A percentile compares a stretch with the other conserved stretches of the same genome.
Conservation (phyloP, 306 rosid genomes). For the Geum urbanum region DNA sequence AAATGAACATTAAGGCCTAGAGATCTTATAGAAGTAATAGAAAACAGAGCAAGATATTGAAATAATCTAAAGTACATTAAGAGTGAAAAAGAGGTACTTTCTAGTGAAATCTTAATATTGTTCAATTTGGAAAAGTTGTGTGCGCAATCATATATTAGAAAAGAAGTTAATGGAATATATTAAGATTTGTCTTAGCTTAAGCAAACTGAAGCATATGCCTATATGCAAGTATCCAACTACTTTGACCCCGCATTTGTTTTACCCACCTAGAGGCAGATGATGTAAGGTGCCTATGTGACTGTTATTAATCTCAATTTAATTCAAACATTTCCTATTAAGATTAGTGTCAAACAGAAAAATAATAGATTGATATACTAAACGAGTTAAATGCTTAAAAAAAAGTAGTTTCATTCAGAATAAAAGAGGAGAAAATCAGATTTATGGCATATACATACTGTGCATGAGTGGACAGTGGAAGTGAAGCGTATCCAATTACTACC, state of each 20-base stretch:
- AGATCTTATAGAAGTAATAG: constrained; percentile 3
- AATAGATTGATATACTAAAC: neutral
- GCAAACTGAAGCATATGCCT: neutral
- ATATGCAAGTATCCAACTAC: constrained; percentile 2
- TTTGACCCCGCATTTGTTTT: neutral
- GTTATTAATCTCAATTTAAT: neutral
- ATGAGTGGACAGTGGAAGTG: constrained; percentile 88
- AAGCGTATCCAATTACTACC: constrained; percentile 85
- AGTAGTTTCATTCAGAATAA: constrained; percentile 13
- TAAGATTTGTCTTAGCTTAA: neutral
- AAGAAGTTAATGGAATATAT: neutral
- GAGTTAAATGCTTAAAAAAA: constrained; percentile 13
- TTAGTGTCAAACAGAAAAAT: neutral
- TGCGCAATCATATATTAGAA: neutral
- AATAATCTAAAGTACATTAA: neutral
- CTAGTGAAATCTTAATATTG: neutral
- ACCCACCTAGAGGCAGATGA: neutral
- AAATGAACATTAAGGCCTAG: constrained; percentile 28
- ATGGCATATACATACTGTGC: constrained; percentile 72
- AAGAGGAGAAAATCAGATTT: constrained; percentile 23
- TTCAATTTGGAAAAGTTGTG: neutral
- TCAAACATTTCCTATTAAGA: neutral
- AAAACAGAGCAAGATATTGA: constrained; percentile 1
- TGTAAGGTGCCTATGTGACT: neutral
- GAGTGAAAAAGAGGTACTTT: neutral